Evolutionary conservation across 1,284 basidiomycete species (phyloP), one percentile per base, ranked within the genome.

Genomic region (Cutaneotrichosporon dermatis): DNA sequence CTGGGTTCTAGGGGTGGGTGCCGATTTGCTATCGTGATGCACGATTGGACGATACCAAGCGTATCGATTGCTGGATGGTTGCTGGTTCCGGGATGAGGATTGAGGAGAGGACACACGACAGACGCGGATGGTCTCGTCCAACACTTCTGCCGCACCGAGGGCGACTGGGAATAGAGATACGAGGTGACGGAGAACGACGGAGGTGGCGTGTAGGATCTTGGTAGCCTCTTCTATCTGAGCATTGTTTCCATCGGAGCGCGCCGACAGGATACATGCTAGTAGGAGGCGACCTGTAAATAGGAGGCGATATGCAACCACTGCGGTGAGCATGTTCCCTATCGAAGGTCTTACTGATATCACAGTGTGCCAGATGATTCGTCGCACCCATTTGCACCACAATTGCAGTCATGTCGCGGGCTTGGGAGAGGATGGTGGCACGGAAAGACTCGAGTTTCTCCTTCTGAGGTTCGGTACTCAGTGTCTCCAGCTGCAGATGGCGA

Each of bases 121-220:
- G 4, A 62, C 58, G 2, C 60, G 53, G 25, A 58, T 62, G 2
- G 64, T 66, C 46, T 66, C 64, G 51, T 63, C 60, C 12, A 66
- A 41, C 2, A 63, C 61, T 15, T 66, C 64, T 1, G 57, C 57
- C 4, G 64, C 60, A 10, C 64, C 64, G 3, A 63, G 41, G 4
- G 64, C 60, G 36, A 63, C 59, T 2, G 64, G 59, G 15, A 62
- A 61, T 4, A 59, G 34, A 4, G 60, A 41, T 0, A 60, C 62
- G 25, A 66, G 58, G 42, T 61, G 59, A 7, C 58, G 57, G 12
- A 66, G 53, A 16, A 62, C 51, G 2, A 61, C 53, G 2, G 59
- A 57, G 4, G 55, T 49, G 1, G 64, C 64, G 34, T 61, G 59
- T 1, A 66, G 44, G 13, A 59, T 57, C 7, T 59, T 56, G 11